These are phyloP conservation scores for Macrolepiota albuminosa DNA, from an alignment of 768 basidiomycete genomes.

Conservation along the genomic window DNA sequence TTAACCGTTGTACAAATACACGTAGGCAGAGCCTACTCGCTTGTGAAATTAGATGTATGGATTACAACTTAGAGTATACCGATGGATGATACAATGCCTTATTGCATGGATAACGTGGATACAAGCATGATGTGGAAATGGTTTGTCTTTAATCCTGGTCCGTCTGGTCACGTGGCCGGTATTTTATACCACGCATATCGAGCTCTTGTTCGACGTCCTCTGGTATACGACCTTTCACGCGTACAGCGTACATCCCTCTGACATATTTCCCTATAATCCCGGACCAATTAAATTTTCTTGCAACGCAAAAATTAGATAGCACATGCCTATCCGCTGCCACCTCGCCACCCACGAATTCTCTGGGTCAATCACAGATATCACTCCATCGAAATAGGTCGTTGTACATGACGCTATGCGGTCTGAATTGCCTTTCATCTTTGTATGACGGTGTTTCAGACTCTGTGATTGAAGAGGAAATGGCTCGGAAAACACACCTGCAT, in stretches of 20 bases:
- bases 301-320: conserved; percentile 23
- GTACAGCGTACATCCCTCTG: conserved; percentile 89
- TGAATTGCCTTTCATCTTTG: conserved; percentile 79
- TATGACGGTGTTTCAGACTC: not conserved
- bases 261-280: conserved; percentile 74
- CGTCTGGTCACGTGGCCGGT: conserved; percentile 79
- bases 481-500: conserved; percentile 60
- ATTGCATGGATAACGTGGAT: not conserved
- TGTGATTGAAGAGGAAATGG: not conserved
- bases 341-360: conserved; percentile 92
- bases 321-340: conserved; percentile 95
- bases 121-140: not conserved
- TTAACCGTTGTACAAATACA: not conserved
- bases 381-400: conserved; percentile 88
- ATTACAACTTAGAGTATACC: conserved; percentile 11
- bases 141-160: conserved; percentile 51
- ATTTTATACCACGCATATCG: conserved; percentile 71
- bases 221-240: conserved; percentile 80
- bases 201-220: conserved; percentile 83
- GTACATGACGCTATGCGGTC: conserved; percentile 87
- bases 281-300: not conserved
- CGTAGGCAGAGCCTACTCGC: not conserved
- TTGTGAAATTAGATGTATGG: not conserved
- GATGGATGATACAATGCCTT: not conserved
- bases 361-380: conserved; percentile 83